phyloP scores from a whole-genome alignment of 345 rosid species.

The Gossypium australe region DNA sequence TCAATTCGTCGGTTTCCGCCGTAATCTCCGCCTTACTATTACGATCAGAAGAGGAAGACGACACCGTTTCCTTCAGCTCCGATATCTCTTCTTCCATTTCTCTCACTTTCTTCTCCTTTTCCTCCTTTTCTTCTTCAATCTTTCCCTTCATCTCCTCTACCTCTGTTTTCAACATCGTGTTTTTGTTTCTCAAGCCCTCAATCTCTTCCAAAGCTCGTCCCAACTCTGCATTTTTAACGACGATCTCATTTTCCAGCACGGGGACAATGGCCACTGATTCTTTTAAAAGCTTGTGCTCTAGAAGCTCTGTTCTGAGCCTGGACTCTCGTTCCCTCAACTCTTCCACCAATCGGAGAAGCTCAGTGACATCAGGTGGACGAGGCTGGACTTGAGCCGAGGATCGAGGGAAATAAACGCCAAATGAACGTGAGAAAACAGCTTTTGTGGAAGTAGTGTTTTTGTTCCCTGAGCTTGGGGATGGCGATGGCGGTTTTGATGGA shows the following conservation, averaged over 20 bases:
- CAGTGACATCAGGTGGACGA: constrained; percentile 64
- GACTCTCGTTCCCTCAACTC: constrained; percentile 73
- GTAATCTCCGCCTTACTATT: constrained; percentile 2
- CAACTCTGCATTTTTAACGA: constrained; percentile 36
- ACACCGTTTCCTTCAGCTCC: constrained; percentile 36
- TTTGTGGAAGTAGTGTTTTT: constrained; percentile 33
- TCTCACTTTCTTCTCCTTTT: constrained; percentile 38
- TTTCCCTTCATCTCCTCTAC: constrained; percentile 21
- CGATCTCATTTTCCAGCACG: constrained; percentile 51
- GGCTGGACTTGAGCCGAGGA: constrained; percentile 97
- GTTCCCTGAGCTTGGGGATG: constrained; percentile 34
- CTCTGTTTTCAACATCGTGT: constrained; percentile 35
- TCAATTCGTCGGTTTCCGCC: constrained; percentile 37
- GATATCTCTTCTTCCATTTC: constrained; percentile 32
- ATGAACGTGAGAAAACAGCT: constrained; percentile 56
- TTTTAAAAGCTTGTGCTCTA: constrained; percentile 59
- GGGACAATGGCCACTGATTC: constrained; percentile 81
- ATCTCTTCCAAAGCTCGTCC: constrained; percentile 25
- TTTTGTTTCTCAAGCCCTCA: constrained; percentile 44
- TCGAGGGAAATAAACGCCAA: constrained; percentile 92
- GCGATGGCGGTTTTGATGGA: constrained; percentile 35
- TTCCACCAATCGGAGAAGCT: constrained; percentile 72
- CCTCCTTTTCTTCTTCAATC: constrained; percentile 30
- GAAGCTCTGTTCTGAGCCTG: constrained; percentile 59
- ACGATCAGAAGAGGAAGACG: constrained; percentile 15